Conservation (phyloP, 768 basidiomycete species). For the Suillus paluster region DNA sequence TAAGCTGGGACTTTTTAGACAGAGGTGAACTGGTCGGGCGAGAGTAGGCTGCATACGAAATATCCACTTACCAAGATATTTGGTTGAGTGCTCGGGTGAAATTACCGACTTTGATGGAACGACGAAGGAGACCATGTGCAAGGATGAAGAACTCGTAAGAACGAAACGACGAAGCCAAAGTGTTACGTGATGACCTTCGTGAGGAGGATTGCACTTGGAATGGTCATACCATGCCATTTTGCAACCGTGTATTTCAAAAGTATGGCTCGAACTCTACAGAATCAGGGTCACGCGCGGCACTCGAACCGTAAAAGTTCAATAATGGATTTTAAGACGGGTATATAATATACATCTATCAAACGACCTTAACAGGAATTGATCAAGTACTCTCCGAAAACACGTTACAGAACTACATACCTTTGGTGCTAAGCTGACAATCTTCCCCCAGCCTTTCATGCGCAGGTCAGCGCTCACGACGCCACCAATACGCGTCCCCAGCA, state of each 20-base stretch:
- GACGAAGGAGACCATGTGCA: no score
- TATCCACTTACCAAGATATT: no score
- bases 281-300: background rate
- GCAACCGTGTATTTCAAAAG: background rate
- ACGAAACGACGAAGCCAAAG: no score
- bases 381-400: background rate
- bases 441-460: slow-evolving; percentile 91
- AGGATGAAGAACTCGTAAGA: no score
- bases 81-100: no score
- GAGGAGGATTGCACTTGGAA: no score
- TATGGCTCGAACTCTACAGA: background rate
- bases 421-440: slow-evolving; percentile 90
- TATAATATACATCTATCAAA: slow-evolving; percentile 6
- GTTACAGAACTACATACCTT: slow-evolving; percentile 55
- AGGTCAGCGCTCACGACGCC: slow-evolving; percentile 93
- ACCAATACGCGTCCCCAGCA: slow-evolving; percentile 93
- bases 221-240: background rate
- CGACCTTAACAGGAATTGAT: background rate
- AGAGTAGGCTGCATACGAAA: background rate
- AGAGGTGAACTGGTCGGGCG: background rate
- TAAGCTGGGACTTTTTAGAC: background rate
- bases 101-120: no score
- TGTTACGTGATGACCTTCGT: no score
- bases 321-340: background rate
- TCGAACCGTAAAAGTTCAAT: background rate